Evolutionary conservation across 2,329 filamentous ascomycete genomes (phyloP).

Genomic region (Bipolaris oryzae): DNA sequence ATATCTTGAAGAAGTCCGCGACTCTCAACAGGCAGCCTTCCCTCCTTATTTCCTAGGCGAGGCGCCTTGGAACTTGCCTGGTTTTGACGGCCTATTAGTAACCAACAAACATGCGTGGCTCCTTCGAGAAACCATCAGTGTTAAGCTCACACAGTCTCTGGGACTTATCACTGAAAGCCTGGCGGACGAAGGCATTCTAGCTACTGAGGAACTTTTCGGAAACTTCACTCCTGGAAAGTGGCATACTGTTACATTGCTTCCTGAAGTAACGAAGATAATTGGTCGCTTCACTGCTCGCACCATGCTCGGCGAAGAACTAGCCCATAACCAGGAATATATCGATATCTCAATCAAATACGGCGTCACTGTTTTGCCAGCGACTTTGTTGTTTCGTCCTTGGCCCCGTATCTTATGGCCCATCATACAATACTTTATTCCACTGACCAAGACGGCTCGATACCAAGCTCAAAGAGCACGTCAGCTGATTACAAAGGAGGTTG

Average conservation of each 20-base stretch:
- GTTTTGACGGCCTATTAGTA: background rate
- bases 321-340: background rate
- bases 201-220: background rate
- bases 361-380: background rate
- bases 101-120: background rate
- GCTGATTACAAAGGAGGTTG: background rate
- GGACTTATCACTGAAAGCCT: background rate
- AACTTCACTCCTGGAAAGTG: background rate
- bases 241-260: background rate
- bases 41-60: background rate
- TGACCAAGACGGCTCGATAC: background rate
- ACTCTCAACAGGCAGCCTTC: background rate
- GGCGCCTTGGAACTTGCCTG: background rate
- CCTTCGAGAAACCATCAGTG: background rate
- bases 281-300: background rate
- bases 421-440: background rate
- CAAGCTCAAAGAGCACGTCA: background rate
- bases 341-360: background rate
- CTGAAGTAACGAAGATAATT: background rate
- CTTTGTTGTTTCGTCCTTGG: background rate
- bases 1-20: background rate
- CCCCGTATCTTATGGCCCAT: background rate
- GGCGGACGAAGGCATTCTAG: background rate
- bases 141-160: background rate
- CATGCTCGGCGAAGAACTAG: background rate